phyloP scores from a whole-genome alignment of 1,284 basidiomycete genomes.

The Xanthoconium separans region DNA sequence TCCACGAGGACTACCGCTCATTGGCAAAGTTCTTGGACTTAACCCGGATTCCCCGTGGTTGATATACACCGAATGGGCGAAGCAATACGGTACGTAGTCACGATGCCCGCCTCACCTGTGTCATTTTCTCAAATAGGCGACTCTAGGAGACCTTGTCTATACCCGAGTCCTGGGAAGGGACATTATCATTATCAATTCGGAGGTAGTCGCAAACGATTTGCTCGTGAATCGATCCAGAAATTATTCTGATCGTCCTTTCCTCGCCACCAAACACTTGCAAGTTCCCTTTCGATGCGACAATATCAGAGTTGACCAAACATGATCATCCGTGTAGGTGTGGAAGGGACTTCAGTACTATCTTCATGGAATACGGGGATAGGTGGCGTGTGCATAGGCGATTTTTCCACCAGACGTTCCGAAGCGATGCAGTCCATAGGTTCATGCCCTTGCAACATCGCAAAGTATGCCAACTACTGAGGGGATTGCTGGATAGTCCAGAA shows the following conservation, averaged over 20 bases:
- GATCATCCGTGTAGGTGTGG: constrained; percentile 35
- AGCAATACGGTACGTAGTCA: constrained; percentile 16
- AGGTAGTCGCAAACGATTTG: constrained; percentile 31
- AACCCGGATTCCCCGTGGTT: constrained; percentile 20
- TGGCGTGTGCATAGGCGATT: constrained; percentile 43
- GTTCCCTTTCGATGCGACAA: background rate
- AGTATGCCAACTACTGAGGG: constrained; percentile 33
- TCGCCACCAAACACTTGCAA: constrained; percentile 20
- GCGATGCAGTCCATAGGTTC: constrained; percentile 26
- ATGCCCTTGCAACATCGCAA: constrained; percentile 33
- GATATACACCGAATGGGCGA: constrained; percentile 23
- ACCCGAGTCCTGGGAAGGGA: constrained; percentile 20
- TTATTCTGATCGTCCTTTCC: constrained; percentile 30
- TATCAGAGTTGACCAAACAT: background rate
- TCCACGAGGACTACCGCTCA: constrained; percentile 18
- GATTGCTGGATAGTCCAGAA: constrained; percentile 31
- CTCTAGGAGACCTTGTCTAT: constrained; percentile 34
- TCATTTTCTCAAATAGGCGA: background rate
- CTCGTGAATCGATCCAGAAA: constrained; percentile 42
- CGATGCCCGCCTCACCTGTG: background rate
- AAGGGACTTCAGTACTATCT: constrained; percentile 35
- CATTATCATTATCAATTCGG: constrained; percentile 41
- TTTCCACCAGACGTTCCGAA: constrained; percentile 37
- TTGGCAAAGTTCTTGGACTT: constrained; percentile 9
- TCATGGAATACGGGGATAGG: constrained; percentile 38